Percentiles rank a stretch among this genome's conserved stretches.
These are phyloP conservation scores for Boletus vinaceobasis DNA, from an alignment of 768 basidiomycete species.

Conservation along the genomic window DNA sequence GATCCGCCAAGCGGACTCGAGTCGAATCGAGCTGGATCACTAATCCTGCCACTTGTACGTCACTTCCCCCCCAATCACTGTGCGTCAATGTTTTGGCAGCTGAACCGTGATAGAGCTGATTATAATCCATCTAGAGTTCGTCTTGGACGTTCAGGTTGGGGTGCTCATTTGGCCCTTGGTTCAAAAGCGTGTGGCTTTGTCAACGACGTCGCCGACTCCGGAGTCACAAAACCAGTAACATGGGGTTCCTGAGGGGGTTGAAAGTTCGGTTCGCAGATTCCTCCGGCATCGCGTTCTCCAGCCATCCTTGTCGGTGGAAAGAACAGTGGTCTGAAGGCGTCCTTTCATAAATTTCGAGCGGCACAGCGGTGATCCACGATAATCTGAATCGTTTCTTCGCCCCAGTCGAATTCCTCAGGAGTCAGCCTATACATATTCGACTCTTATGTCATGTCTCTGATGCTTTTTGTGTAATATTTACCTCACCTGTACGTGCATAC, in stretches of 20 bases:
- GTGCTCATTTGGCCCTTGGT: too few species aligned
- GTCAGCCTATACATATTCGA: not conserved
- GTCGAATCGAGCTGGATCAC: not conserved
- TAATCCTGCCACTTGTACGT: not conserved
- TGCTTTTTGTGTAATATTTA: slow-evolving; percentile 43
- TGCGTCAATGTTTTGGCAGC: not conserved
- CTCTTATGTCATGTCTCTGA: slow-evolving; percentile 49
- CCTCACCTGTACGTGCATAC: slow-evolving; percentile 33
- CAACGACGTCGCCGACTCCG: not conserved
- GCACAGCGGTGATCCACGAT: not conserved
- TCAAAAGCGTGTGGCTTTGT: not conserved
- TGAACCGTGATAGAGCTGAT: not conserved
- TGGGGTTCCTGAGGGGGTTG: not conserved
- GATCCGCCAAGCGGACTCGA: not conserved
- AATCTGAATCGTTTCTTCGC: not conserved
- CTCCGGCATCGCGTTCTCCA: not conserved
- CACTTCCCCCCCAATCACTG: too few species aligned
- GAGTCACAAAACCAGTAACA: not conserved
- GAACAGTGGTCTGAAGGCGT: not conserved
- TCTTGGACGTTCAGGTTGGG: not conserved
- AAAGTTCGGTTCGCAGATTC: not conserved
- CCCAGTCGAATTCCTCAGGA: not conserved
- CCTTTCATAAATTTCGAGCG: not conserved
- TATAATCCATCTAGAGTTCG: not conserved
- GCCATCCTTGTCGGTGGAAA: not conserved